phyloP scores from a whole-genome alignment of 352 stramenopile species.

The Phytopythium montanum region DNA sequence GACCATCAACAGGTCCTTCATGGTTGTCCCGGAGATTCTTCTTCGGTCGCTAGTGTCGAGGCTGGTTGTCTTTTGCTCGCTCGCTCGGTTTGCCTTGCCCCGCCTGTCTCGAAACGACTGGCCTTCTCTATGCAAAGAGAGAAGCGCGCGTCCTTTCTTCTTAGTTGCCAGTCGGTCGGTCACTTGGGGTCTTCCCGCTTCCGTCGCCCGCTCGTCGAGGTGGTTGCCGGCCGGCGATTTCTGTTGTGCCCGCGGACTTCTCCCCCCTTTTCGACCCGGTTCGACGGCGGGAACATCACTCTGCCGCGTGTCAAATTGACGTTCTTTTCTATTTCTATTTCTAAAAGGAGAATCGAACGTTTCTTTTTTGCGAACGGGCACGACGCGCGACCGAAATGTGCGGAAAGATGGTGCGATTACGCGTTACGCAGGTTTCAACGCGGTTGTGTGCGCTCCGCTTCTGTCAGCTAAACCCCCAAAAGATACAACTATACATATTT shows the following conservation, averaged over 20 bases:
- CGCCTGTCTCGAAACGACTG: background rate
- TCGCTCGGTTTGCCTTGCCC: background rate
- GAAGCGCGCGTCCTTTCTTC: background rate
- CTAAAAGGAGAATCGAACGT: background rate
- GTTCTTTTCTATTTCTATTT: conserved; percentile 4
- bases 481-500: background rate
- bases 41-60: too few relatives aligned
- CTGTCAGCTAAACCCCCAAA: background rate
- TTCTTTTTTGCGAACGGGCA: conserved; percentile 1
- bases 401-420: background rate
- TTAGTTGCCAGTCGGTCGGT: background rate
- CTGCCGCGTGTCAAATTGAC: conserved; percentile 7
- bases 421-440: background rate
- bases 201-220: conserved; percentile 4
- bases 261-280: background rate
- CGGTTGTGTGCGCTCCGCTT: background rate
- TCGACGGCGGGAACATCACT: conserved; percentile 4
- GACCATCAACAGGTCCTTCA: conserved; percentile 79
- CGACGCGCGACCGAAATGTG: background rate
- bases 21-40: conserved; percentile 9
- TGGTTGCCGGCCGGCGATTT: conserved; percentile 2
- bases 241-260: conserved; percentile 2
- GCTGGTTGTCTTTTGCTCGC: too few relatives aligned
- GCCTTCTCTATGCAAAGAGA: background rate
- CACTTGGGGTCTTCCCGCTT: background rate